Conservation (phyloP, 306 rosid genomes). For the Clitoria ternatea region DNA sequence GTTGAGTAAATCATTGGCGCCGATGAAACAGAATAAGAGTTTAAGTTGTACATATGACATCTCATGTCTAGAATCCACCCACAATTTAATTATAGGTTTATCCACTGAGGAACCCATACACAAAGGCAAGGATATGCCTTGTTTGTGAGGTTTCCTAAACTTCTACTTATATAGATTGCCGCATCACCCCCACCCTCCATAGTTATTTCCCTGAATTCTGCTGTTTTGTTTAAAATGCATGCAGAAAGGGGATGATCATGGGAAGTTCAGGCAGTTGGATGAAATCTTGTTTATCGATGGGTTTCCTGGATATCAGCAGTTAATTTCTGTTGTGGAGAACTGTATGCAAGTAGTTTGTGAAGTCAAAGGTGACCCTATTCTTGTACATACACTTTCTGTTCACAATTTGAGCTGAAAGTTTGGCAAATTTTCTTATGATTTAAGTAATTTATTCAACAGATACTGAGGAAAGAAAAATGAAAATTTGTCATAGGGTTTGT, state of each 20-base stretch:
- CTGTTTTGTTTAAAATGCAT: slow-evolving; percentile 27
- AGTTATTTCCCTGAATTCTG: background rate
- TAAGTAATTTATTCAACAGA: slow-evolving; percentile 2
- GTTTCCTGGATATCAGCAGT: slow-evolving; percentile 79
- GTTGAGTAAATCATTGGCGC: background rate
- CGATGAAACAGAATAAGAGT: slow-evolving; percentile 10
- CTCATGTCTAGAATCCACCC: background rate
- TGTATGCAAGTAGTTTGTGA: slow-evolving; percentile 86
- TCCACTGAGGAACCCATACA: background rate
- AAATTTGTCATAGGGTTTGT: slow-evolving; percentile 9
- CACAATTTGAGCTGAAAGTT: background rate
- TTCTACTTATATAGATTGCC: background rate
- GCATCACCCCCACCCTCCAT: background rate
- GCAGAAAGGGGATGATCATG: slow-evolving; percentile 81
- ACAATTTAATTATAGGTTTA: slow-evolving; percentile 6
- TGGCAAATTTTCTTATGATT: background rate
- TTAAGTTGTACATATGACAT: slow-evolving; percentile 1
- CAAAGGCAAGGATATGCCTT: slow-evolving; percentile 7
- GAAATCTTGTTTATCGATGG: slow-evolving; percentile 72
- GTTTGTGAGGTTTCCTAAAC: background rate
- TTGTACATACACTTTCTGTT: background rate
- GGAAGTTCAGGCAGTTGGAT: slow-evolving; percentile 88
- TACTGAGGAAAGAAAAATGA: slow-evolving; percentile 1
- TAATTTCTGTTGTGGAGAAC: slow-evolving; percentile 57
- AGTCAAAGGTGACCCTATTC: slow-evolving; percentile 55